Base-by-base conservation (phyloP, 352 stramenopile species). In the Phytophthora pisi region DNA sequence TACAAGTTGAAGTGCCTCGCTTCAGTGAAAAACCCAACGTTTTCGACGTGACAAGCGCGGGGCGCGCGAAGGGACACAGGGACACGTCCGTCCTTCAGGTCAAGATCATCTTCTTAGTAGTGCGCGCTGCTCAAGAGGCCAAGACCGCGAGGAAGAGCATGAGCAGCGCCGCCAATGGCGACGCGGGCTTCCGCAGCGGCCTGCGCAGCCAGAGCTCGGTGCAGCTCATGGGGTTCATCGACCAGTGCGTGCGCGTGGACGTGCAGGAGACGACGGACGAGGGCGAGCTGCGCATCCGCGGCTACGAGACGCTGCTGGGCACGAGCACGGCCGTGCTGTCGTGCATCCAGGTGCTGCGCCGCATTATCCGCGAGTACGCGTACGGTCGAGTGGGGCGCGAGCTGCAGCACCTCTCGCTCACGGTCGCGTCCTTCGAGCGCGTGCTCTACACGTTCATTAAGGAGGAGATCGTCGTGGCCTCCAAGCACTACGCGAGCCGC, bases 361-460 rank as follows among this genome's bases (percentile, higher is more conserved):
- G 88, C 8, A 96, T 96, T 62, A 96, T 96, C 46, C 84, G 83
- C 49, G 82, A 96, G 66, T 92, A 95, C 51, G 84, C 88, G 31
- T 95, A 92, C 58, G 85, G 86, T 2, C 74, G 86, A 18, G 82
- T 96, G 76, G 88, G 88, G 2, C 82, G 88, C 24, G 86, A 96
- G 67, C 72, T 96, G 52, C 88, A 94, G 70, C 88, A 96, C 53
- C 64, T 96, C 30, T 96, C 88, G 52, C 76, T 96, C 23, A 96
- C 86, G 1, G 88, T 96, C 26, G 88, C 86, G 10, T 90, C 75
- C 24, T 95, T 94, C 67, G 88, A 96, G 72, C 81, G 88, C 31
- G 76, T 96, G 11, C 61, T 96, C 20, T 96, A 94, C 68, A 92
- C 77, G 36, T 96, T 96, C 70, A 95, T 95, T 61, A 94, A 95